Percentiles rank a stretch among this genome's conserved stretches.
Conservation (phyloP, 441 rosid genomes). For the Omphalea diandra region DNA sequence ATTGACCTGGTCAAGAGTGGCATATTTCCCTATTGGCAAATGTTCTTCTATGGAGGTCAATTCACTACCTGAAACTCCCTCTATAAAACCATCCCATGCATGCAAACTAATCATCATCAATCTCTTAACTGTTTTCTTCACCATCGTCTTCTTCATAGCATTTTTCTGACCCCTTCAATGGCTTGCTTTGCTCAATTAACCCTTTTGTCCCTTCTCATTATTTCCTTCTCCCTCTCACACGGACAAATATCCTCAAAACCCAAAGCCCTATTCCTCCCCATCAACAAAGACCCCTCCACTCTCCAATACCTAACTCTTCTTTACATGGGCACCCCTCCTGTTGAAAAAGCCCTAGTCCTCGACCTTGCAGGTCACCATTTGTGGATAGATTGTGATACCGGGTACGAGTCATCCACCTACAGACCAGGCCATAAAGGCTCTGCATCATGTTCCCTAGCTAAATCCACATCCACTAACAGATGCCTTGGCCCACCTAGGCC, state of each 20-base stretch:
- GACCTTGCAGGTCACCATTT: slow-evolving; percentile 18
- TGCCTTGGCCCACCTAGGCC: slow-evolving; percentile 22
- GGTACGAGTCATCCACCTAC: slow-evolving; percentile 9
- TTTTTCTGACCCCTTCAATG: background rate
- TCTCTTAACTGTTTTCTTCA: too few relatives aligned
- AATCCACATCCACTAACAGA: background rate
- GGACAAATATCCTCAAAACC: slow-evolving; percentile 15
- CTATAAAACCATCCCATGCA: background rate
- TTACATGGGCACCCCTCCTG: slow-evolving; percentile 11
- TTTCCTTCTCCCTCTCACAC: background rate
- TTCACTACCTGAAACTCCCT: background rate
- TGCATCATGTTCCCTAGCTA: slow-evolving; percentile 16
- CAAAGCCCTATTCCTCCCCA: slow-evolving; percentile 11
- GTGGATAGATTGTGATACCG: slow-evolving; percentile 16
- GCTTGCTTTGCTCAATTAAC: background rate
- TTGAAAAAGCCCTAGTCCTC: background rate
- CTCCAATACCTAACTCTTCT: slow-evolving; percentile 16
- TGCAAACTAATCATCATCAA: too few relatives aligned
- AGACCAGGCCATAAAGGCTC: slow-evolving; percentile 13
- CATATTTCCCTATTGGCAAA: background rate
- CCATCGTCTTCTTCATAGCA: background rate
- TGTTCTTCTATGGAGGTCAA: slow-evolving; percentile 5
- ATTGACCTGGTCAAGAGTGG: background rate
- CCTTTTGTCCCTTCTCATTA: background rate
- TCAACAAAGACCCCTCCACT: slow-evolving; percentile 15